Conservation (phyloP, 2,329 filamentous ascomycete species). For the Fusarium tupiense region DNA sequence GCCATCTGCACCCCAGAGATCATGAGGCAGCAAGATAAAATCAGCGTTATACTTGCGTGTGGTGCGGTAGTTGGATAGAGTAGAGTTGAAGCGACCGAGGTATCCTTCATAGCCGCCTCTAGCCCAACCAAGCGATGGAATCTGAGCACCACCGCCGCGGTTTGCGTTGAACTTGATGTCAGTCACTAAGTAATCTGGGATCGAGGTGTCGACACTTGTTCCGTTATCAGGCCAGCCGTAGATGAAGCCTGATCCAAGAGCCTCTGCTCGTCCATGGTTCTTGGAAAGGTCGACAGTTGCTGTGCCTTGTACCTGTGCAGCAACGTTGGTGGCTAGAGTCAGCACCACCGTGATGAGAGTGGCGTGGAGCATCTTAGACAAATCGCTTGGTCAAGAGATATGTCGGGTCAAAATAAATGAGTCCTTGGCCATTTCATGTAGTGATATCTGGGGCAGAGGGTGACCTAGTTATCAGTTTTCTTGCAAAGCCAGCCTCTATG, state of each 20-base stretch:
- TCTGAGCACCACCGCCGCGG: neutral
- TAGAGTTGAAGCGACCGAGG: neutral
- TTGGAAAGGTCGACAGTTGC: neutral
- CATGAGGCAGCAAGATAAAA: neutral
- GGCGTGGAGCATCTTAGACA: neutral
- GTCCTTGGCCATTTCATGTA: fast-evolving
- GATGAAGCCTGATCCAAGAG: neutral
- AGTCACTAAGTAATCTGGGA: neutral
- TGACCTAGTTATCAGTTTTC: neutral
- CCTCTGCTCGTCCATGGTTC: neutral
- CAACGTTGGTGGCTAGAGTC: neutral
- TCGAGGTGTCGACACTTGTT: fast-evolving
- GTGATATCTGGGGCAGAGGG: fast-evolving
- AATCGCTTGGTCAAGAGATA: neutral
- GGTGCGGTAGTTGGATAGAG: neutral
- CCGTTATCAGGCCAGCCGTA: neutral
- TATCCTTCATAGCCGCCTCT: neutral
- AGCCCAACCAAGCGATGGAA: neutral
- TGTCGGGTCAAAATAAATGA: fast-evolving
- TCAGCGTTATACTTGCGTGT: neutral
- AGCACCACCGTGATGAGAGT: neutral
- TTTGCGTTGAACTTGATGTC: neutral
- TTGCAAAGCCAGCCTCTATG: fast-evolving
- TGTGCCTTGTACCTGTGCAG: neutral
- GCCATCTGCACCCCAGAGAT: neutral